phyloP scores from a whole-genome alignment of 2,329 filamentous ascomycete species.

The Colletotrichum costaricense region DNA sequence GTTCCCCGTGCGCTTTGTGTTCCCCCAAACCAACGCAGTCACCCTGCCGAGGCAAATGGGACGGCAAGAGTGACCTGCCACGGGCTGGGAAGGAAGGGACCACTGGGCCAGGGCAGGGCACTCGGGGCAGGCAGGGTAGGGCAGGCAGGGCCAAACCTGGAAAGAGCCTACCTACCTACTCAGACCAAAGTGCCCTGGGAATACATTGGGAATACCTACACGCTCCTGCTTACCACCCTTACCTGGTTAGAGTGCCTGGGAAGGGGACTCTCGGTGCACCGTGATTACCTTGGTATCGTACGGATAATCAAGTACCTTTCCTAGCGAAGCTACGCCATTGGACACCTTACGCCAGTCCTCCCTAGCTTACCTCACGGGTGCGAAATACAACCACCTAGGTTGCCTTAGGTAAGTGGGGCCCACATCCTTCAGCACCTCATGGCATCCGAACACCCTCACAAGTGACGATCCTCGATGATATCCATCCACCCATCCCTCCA shows the following conservation, averaged over 20 bases:
- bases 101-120: background rate
- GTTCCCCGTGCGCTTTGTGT: slow-evolving; percentile 25
- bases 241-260: background rate
- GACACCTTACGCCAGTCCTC: background rate
- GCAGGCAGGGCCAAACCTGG: background rate
- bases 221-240: no score
- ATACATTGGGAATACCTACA: slow-evolving; percentile 5
- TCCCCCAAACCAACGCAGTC: slow-evolving; percentile 13
- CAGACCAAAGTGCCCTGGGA: background rate
- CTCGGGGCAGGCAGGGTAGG: background rate
- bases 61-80: slow-evolving; percentile 13
- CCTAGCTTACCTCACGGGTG: no score
- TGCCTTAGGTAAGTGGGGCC: slow-evolving; percentile 8
- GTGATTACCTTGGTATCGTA: slow-evolving; percentile 2
- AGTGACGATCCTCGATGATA: background rate
- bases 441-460: slow-evolving; percentile 5
- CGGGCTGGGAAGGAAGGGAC: background rate
- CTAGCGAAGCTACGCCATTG: background rate
- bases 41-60: slow-evolving; percentile 16
- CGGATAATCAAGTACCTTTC: no score
- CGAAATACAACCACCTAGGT: background rate
- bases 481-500: background rate
- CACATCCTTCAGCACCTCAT: slow-evolving; percentile 32
- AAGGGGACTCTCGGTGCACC: slow-evolving; percentile 9
- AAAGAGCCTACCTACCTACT: background rate